Evolutionary conservation across 2,329 filamentous ascomycete species (phyloP).

Genomic region (Aspergillus thermomutatus): DNA sequence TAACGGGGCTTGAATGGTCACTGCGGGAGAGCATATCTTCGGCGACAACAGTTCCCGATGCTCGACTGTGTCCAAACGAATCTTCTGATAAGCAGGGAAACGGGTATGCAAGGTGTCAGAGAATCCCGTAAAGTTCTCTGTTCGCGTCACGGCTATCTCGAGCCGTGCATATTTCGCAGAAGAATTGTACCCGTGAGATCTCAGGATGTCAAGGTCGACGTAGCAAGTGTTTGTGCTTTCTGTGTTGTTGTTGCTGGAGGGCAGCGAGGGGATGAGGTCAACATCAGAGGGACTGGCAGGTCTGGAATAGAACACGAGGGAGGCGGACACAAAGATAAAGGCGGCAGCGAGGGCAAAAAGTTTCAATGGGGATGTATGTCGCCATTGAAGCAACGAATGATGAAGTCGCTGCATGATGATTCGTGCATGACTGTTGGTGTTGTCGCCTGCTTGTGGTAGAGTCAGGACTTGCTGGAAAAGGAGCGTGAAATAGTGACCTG

Average conservation of each 20-base stretch:
- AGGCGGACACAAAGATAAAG: slow-evolving; percentile 4
- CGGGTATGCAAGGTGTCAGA: slow-evolving; percentile 9
- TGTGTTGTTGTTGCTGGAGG: neutral
- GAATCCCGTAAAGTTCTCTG: slow-evolving; percentile 16
- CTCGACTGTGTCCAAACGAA: slow-evolving; percentile 19
- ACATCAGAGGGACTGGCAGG: neutral
- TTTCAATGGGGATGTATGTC: slow-evolving; percentile 5
- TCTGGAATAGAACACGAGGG: slow-evolving; percentile 8
- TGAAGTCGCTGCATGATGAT: slow-evolving; percentile 12
- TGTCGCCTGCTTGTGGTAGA: neutral
- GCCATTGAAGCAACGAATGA: slow-evolving; percentile 8
- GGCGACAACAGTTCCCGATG: slow-evolving; percentile 13
- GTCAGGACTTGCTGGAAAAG: neutral
- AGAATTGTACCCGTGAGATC: slow-evolving; percentile 12
- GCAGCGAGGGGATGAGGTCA: neutral
- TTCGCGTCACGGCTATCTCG: slow-evolving; percentile 15
- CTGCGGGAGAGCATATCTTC: slow-evolving; percentile 10
- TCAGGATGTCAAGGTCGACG: slow-evolving; percentile 15
- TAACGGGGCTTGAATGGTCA: slow-evolving; percentile 17
- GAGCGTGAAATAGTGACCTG: neutral
- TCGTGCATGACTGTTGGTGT: slow-evolving; percentile 7
- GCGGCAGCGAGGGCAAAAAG: slow-evolving; percentile 6
- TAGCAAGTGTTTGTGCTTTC: slow-evolving; percentile 8
- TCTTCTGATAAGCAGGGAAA: slow-evolving; percentile 12
- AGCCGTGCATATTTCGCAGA: slow-evolving; percentile 15